These are phyloP conservation scores for Peniophora sp. DNA, from an alignment of 1,284 basidiomycete genomes.

Conservation along the genomic window DNA sequence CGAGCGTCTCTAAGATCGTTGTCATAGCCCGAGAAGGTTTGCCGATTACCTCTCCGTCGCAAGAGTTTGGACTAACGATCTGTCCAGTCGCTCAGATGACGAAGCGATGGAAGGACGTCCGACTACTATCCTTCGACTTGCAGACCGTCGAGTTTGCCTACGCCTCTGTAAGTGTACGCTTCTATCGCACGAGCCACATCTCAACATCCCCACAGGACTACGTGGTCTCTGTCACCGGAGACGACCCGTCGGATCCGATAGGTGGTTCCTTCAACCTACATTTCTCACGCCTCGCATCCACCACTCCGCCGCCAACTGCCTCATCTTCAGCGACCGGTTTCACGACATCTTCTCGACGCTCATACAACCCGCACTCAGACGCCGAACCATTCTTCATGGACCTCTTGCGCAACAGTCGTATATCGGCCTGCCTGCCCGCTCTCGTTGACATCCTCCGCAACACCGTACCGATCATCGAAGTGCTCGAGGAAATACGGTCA, in stretches of 20 bases:
- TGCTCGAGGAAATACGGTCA: conserved; percentile 53
- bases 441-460: conserved; percentile 62
- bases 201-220: conserved; percentile 41
- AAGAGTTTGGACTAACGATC: not conserved
- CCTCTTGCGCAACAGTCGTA: conserved; percentile 54
- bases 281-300: conserved; percentile 46
- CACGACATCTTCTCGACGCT: conserved; percentile 7
- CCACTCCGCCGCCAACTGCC: conserved; percentile 7
- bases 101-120: conserved; percentile 64
- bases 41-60: conserved; percentile 8
- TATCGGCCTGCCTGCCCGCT: conserved; percentile 53
- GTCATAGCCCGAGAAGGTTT: conserved; percentile 83
- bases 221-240: conserved; percentile 65
- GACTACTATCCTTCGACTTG: conserved; percentile 78
- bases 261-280: conserved; percentile 66
- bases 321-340: conserved; percentile 8
- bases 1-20: conserved; percentile 84
- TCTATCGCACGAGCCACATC: too few relatives aligned
- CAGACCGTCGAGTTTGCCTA: conserved; percentile 87
- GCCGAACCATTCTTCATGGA: conserved; percentile 62
- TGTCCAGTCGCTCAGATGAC: conserved; percentile 74
- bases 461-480: conserved; percentile 65
- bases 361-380: conserved; percentile 63
- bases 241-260: conserved; percentile 56
- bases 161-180: conserved; percentile 34